These are phyloP conservation scores for Canavalia gladiata DNA, from an alignment of 306 rosid species.

Conservation along the genomic window DNA sequence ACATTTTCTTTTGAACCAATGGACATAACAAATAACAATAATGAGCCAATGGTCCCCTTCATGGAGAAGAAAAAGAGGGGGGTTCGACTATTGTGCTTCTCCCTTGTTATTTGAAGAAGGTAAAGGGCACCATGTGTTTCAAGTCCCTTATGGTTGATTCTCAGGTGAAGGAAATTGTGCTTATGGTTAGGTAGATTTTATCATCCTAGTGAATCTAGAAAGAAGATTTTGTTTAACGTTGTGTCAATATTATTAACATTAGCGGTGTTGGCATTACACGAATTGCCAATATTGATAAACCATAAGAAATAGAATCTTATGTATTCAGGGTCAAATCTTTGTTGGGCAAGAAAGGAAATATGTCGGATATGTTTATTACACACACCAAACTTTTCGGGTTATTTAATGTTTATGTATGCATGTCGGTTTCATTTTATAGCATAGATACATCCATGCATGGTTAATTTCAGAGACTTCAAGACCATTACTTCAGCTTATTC, in stretches of 20 bases:
- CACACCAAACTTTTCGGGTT: slow-evolving; percentile 46
- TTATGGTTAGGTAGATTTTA: slow-evolving; percentile 8
- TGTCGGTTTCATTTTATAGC: slow-evolving; percentile 12
- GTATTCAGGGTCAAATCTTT: slow-evolving; percentile 40
- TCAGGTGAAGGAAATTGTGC: background rate
- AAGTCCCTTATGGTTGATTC: background rate
- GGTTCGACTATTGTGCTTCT: background rate
- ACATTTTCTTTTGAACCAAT: background rate
- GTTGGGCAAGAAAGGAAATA: slow-evolving; percentile 32
- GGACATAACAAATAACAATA: background rate
- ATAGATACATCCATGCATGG: slow-evolving; percentile 22
- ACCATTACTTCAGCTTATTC: slow-evolving; percentile 20
- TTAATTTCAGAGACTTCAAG: background rate
- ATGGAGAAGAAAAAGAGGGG: background rate
- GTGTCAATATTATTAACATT: background rate
- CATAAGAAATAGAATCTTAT: background rate
- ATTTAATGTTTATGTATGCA: slow-evolving; percentile 37
- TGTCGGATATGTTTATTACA: slow-evolving; percentile 45
- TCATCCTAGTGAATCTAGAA: background rate
- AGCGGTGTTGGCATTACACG: background rate
- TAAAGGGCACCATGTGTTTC: background rate
- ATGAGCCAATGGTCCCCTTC: slow-evolving; percentile 5
- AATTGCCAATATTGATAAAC: slow-evolving; percentile 15
- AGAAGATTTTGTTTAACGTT: background rate
- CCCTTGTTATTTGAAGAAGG: background rate